Evolutionary conservation across 2,329 filamentous ascomycete species (phyloP), one percentile per base, ranked within the genome.

Genomic region (Fusarium avenaceum): DNA sequence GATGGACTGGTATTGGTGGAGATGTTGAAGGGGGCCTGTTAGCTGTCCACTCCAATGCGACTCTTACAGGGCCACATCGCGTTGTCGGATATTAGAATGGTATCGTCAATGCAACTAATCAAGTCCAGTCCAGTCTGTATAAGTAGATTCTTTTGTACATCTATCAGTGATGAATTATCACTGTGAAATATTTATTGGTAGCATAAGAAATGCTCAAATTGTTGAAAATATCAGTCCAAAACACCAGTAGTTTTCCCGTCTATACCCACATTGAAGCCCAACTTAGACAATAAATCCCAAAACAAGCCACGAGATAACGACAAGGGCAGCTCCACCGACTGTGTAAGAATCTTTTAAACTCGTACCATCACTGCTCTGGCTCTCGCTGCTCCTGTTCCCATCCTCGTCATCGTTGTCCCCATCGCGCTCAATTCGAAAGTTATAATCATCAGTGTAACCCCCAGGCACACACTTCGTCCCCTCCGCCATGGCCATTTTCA

Each of bases 391-490:
- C 6, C 30, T 40, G 9, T 63, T 28, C 6, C 42, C 52, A 7
- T 53, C 20, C 17, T 33, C 47, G 14, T 33, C 17, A n/a, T 49
- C 24, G 2, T 17, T 35, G 24, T 55, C 28, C 1, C 72, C 72
- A 7, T 76, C 75, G 30, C 75, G 69, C 67, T 80, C 74, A 30
- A 82, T 76, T 17, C 75, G 67, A 56, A 84, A 78, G 42, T 82
- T 44, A 28, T 53, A 70, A 22, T 69, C 78, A 39, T 79, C 74
- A 4, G 78, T 80, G 46, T 82, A 73, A 3, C 84, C 83, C 2
- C 72, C 69, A 0, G 84, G 84, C 17, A 68, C 67, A 65, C 84
- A 86, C n/a, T 72, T 72, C 3, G 84, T 86, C 7, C 84, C 83
- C 7, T 74, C 72, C 0, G 84, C 59, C 80, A 80, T 79, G 61